A percentile compares a stretch with the other conserved stretches of the same genome.
Conservation (phyloP, 2,329 filamentous ascomycete genomes). For the Nannizzia gypsea region DNA sequence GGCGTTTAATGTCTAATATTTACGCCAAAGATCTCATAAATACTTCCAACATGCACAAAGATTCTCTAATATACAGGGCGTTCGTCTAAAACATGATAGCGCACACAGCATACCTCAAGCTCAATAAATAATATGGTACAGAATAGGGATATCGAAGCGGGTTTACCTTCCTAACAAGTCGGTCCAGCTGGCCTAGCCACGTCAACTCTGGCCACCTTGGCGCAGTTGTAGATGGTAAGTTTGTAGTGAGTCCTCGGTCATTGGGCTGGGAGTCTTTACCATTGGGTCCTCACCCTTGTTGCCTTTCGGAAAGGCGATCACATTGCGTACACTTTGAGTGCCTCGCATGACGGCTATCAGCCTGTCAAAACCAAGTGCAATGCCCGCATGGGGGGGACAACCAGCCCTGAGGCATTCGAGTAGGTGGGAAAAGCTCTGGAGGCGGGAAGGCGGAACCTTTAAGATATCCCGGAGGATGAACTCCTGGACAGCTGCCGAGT, state of each 20-base stretch:
- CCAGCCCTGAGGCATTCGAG: conserved; percentile 70
- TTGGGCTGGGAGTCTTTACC: conserved; percentile 61
- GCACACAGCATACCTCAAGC: too few relatives aligned
- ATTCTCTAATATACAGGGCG: background rate
- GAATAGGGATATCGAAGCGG: too few relatives aligned
- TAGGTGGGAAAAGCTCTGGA: conserved; percentile 76
- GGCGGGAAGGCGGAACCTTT: conserved; percentile 57
- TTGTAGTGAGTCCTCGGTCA: conserved; percentile 49
- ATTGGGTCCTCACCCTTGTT: conserved; percentile 78
- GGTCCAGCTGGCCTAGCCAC: background rate
- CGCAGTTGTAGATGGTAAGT: conserved; percentile 46
- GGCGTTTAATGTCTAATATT: too few relatives aligned
- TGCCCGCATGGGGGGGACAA: conserved; percentile 88
- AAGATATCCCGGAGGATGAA: conserved; percentile 75
- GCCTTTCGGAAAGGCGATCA: conserved; percentile 94
- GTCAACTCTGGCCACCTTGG: background rate
- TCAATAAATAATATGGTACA: too few relatives aligned
- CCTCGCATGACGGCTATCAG: conserved; percentile 69
- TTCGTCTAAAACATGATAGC: too few relatives aligned
- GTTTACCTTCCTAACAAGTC: background rate
- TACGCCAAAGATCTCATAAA: too few relatives aligned
- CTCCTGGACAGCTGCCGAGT: conserved; percentile 69
- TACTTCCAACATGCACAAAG: background rate
- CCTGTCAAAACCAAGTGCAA: conserved; percentile 85
- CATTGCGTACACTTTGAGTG: conserved; percentile 68